phyloP scores from a whole-genome alignment of 345 rosid genomes.

The Mangifera indica region DNA sequence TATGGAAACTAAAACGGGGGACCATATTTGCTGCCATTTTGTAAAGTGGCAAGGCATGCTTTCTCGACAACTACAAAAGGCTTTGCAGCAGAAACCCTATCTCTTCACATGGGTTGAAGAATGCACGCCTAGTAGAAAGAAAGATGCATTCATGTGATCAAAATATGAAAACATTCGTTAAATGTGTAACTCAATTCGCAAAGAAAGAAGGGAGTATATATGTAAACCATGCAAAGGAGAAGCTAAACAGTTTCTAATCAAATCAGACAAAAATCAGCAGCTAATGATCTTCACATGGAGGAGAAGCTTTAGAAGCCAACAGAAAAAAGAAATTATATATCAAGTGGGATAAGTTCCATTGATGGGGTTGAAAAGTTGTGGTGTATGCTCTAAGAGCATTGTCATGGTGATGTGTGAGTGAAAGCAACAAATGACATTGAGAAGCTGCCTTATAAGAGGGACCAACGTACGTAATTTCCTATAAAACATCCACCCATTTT shows the following conservation, averaged over 20 bases:
- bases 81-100: constrained; percentile 26
- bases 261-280: not conserved
- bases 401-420: constrained; percentile 31
- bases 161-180: too few relatives aligned
- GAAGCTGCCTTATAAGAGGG: constrained; percentile 34
- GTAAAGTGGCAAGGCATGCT: constrained; percentile 41
- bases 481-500: constrained; percentile 20
- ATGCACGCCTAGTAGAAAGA: constrained; percentile 28
- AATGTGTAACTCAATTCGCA: too few relatives aligned
- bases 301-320: constrained; percentile 5
- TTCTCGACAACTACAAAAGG: constrained; percentile 54
- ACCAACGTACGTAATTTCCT: constrained; percentile 31
- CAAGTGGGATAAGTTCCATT: constrained; percentile 15
- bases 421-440: constrained; percentile 27
- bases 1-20: constrained; percentile 30
- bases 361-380: constrained; percentile 28
- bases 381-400: constrained; percentile 16
- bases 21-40: constrained; percentile 30
- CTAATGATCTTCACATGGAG: not conserved
- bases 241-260: not conserved
- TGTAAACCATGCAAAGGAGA: too few relatives aligned
- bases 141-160: constrained; percentile 10
- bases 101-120: constrained; percentile 32
- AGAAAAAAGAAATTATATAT: constrained; percentile 25
- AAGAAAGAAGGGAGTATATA: too few relatives aligned